phyloP scores from a whole-genome alignment of 1,284 basidiomycete genomes.

The Boletus hoseneyae region DNA sequence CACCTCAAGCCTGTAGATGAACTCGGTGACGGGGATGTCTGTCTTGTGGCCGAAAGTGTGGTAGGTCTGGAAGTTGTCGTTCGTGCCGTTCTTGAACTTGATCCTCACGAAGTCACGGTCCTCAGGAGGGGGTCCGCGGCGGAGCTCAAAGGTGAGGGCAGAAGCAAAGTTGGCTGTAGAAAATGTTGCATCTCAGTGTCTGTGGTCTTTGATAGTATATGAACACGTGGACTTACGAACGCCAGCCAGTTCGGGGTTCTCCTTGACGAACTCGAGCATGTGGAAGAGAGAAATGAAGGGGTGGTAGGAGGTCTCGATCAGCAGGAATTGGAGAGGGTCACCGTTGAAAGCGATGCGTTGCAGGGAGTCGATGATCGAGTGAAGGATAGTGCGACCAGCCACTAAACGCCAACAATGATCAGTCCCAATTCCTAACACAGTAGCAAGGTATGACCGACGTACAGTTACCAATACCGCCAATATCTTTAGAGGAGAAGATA shows the following conservation, averaged over 20 bases:
- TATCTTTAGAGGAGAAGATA: constrained; percentile 65
- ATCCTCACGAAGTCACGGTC: constrained; percentile 75
- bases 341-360: constrained; percentile 74
- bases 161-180: constrained; percentile 74
- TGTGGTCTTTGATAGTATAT: background rate
- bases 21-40: constrained; percentile 73
- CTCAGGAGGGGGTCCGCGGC: constrained; percentile 68
- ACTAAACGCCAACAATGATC: constrained; percentile 42
- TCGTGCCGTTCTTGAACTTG: constrained; percentile 83
- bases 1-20: constrained; percentile 74
- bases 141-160: constrained; percentile 76
- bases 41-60: constrained; percentile 66
- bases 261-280: constrained; percentile 59
- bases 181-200: constrained; percentile 10
- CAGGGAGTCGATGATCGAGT: constrained; percentile 66
- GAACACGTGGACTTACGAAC: constrained; percentile 50
- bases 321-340: constrained; percentile 72
- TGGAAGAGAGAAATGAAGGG: constrained; percentile 86
- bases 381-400: constrained; percentile 74
- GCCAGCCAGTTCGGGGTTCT: constrained; percentile 55
- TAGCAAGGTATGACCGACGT: constrained; percentile 18
- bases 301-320: constrained; percentile 81
- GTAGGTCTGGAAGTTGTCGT: constrained; percentile 53
- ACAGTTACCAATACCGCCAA: constrained; percentile 75
- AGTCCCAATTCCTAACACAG: constrained; percentile 1